Base-by-base conservation (phyloP, 2,329 filamentous ascomycete species). In the Aspergillus carbonarius region DNA sequence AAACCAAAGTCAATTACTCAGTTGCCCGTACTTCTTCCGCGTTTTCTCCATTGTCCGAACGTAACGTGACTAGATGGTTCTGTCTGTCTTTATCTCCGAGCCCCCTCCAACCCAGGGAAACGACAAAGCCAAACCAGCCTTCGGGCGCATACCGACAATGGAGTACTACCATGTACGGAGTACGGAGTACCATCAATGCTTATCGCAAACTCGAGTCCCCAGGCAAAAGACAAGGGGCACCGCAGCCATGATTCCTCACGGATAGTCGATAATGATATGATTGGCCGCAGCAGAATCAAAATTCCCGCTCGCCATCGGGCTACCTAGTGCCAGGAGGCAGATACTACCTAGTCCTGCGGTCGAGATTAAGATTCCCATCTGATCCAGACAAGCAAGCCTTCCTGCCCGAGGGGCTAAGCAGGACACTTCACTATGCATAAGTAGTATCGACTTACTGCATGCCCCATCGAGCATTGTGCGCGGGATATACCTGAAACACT, bases 391-490 rank as follows among this genome's bases (percentile, higher is more conserved):
- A 46, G 23, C 23, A n/a, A 9, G 23, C 25, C 44, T 18, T 48
- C 15, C 27, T 34, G 48, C 32, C 47, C 30, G 47, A 35, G 30
- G 37, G 18, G 23, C 50, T 34, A 49, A 51, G 48, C 54, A 30
- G 37, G 30, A 53, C 55, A 52, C 55, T 23, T 57, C 55, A 57
- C 48, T 47, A 25, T 52, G 55, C 39, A 57, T 57, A 13, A 32
- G 9, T 35, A 32, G 9, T 23, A 18, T 35, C 23, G 18, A 35
- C 25, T 17, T 27, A 57, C 25, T 35, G 49, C 32, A 49, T 52
- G 35, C 23, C 18, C 17, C 23, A 4, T 32, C 25, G 42, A 25
- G 30, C 25, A 18, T 54, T 27, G 12, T 17, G 15, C 34, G 23
- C 25, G 39, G 40, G 39, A 54, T 54, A 44, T 54, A 54, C 37